Base-by-base conservation (phyloP, 2,329 filamentous ascomycete species). In the Neofusicoccum kwambonambiense region DNA sequence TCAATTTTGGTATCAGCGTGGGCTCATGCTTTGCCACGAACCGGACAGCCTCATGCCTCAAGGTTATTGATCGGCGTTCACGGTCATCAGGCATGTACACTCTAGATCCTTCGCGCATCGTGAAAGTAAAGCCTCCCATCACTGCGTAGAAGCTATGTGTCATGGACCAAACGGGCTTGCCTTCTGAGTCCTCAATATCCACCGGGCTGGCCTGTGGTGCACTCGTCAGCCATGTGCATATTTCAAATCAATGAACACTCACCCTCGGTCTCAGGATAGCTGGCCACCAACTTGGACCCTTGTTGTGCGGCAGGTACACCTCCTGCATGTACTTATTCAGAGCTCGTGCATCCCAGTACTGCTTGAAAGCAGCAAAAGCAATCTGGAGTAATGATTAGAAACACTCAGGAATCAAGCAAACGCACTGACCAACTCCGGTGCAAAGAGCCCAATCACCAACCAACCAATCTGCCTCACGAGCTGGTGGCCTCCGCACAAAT, bases 61-160 rank as follows among this genome's bases (percentile, higher is more conserved):
- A 44, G 6, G 64, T 60, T 8, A 66, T 12, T 37, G 49, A 47
- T 7, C 15, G 12, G 49, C 45, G 34, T 3, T 51, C 31, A 19
- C 42, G 31, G 41, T 51, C 35, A 49, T 34, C 27, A 42, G n/a
- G 22, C 34, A 45, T 13, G 7, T 37, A 47, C 47, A 44, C 31
- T n/a, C 22, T 51, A 17, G 42, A 41, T 2, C 47, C 19, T 22
- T 51, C 51, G 42, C 60, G 50, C 11, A 54, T 35, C 17, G 50
- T 54, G 39, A 69, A 64, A 1, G 60, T 64, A 15, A 70, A 45
- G 19, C 69, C 69, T 11, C 68, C 69, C 69, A 70, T 70, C 19
- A 67, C 56, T 11, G 64, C 68, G 31, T 68, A 67, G 41, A 60
- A 68, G 47, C 68, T 68, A 19, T 70, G 69, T 3, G 65, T 64